phyloP scores from a whole-genome alignment of 495 filamentous ascomycete genomes.

The Tetracladium setigerum region DNA sequence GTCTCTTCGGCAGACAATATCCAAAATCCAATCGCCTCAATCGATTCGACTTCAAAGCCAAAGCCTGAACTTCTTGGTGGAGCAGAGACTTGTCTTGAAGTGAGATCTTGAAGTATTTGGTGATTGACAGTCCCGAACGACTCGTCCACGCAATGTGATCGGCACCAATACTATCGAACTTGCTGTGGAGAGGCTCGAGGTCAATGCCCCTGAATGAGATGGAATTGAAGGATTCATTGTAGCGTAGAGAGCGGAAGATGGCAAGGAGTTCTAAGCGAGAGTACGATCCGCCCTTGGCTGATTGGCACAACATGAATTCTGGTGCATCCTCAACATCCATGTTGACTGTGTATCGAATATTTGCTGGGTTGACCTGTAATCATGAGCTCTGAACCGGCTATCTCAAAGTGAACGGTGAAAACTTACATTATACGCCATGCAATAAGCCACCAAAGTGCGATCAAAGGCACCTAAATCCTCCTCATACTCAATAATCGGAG shows the following conservation, averaged over 20 bases:
- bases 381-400: neutral
- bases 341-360: constrained; percentile 70
- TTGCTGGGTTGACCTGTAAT: constrained; percentile 52
- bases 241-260: constrained; percentile 77
- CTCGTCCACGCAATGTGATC: constrained; percentile 58
- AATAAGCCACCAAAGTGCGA: constrained; percentile 80
- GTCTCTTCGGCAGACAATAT: constrained; percentile 43
- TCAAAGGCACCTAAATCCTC: constrained; percentile 78
- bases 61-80: constrained; percentile 64
- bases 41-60: constrained; percentile 59
- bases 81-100: constrained; percentile 54
- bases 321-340: constrained; percentile 72
- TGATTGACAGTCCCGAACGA: constrained; percentile 42
- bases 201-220: constrained; percentile 75
- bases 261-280: constrained; percentile 70
- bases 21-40: constrained; percentile 60
- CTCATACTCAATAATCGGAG: constrained; percentile 52
- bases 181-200: constrained; percentile 57
- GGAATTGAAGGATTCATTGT: constrained; percentile 83
- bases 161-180: constrained; percentile 50
- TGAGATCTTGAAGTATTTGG: constrained; percentile 36
- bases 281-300: constrained; percentile 56
- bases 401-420: constrained; percentile 8
- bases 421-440: constrained; percentile 53
- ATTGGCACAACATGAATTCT: constrained; percentile 71